These are phyloP conservation scores for Vitis riparia DNA, from an alignment of 164 flowering plant genomes.

Conservation along the genomic window DNA sequence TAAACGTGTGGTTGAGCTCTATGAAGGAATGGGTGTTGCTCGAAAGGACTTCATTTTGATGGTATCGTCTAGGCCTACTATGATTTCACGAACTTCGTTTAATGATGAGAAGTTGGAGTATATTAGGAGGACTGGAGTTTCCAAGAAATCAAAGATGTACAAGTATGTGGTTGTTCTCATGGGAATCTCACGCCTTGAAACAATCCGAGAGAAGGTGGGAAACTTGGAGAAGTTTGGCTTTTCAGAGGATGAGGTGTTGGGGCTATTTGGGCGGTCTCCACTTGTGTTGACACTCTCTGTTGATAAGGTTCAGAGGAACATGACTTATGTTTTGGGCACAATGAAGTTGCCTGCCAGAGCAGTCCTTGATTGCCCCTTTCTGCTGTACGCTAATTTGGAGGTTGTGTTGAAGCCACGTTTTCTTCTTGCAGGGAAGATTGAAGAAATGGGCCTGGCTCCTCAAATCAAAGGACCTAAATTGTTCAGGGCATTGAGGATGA, in stretches of 20 bases:
- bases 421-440: slow-evolving; percentile 38
- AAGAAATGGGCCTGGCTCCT: slow-evolving; percentile 47
- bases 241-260: slow-evolving; percentile 48
- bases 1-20: slow-evolving; percentile 44
- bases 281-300: slow-evolving; percentile 49
- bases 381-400: slow-evolving; percentile 50
- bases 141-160: slow-evolving; percentile 48
- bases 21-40: slow-evolving; percentile 46
- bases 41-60: slow-evolving; percentile 34
- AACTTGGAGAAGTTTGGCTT: slow-evolving; percentile 65
- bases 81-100: slow-evolving; percentile 52
- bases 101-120: slow-evolving; percentile 51
- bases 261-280: slow-evolving; percentile 47
- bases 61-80: slow-evolving; percentile 54
- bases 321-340: slow-evolving; percentile 54
- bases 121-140: slow-evolving; percentile 42
- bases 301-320: slow-evolving; percentile 69
- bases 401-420: slow-evolving; percentile 50
- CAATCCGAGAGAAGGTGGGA: slow-evolving; percentile 48
- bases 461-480: slow-evolving; percentile 39
- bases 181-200: slow-evolving; percentile 57
- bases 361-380: slow-evolving; percentile 36
- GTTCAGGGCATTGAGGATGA: slow-evolving; percentile 63
- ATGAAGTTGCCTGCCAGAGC: slow-evolving; percentile 51
- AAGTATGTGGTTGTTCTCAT: slow-evolving; percentile 59